These are phyloP conservation scores for Cicer chorassanicum DNA, from an alignment of 306 rosid genomes.

Conservation along the genomic window DNA sequence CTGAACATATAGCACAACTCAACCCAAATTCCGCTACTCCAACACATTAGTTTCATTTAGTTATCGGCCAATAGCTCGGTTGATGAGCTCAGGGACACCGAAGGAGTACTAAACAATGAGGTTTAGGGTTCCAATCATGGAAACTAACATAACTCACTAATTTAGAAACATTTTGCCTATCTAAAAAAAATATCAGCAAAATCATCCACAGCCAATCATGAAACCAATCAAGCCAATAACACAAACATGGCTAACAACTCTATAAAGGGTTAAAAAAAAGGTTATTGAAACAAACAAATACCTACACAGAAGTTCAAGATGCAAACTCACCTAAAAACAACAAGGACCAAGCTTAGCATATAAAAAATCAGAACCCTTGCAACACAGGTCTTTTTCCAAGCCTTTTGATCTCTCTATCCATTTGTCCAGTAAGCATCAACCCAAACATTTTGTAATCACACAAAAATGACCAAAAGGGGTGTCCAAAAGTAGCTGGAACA, in stretches of 20 bases:
- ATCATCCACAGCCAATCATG: slow-evolving; percentile 28
- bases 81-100: no score
- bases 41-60: slow-evolving; percentile 17
- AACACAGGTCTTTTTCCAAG: slow-evolving; percentile 93
- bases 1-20: slow-evolving; percentile 14
- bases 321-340: slow-evolving; percentile 45
- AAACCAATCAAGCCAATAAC: background rate
- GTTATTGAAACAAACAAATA: slow-evolving; percentile 2
- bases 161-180: no score
- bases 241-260: slow-evolving; percentile 5
- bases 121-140: no score
- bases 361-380: slow-evolving; percentile 59
- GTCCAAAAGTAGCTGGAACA: slow-evolving; percentile 84
- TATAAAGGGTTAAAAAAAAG: background rate
- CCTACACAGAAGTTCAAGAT: slow-evolving; percentile 9
- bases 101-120: no score
- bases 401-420: slow-evolving; percentile 99
- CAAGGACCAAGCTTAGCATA: slow-evolving; percentile 6
- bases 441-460: slow-evolving; percentile 96
- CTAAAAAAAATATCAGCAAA: slow-evolving; percentile 27
- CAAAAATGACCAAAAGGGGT: slow-evolving; percentile 88
- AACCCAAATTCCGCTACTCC: slow-evolving; percentile 1
- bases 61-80: background rate
- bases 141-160: no score
- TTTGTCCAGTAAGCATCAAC: slow-evolving; percentile 84